phyloP scores from a whole-genome alignment of 2,329 filamentous ascomycete species.

The Sclerotinia trifoliorum region DNA sequence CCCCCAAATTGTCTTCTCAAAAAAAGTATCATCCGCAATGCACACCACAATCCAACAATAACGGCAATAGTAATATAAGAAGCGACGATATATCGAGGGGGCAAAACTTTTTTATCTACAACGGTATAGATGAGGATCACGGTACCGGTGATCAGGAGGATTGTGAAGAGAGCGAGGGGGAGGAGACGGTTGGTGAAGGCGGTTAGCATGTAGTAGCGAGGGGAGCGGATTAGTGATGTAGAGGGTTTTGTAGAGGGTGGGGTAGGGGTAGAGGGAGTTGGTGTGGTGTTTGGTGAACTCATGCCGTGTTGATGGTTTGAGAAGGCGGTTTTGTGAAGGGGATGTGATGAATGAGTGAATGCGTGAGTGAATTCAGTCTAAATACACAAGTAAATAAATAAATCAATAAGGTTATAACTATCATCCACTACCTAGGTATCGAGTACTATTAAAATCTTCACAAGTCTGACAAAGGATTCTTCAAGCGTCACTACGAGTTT shows the following conservation, averaged over 20 bases:
- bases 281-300: neutral
- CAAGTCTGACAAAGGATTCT: neutral
- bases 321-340: neutral
- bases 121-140: constrained; percentile 7
- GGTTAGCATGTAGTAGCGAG: neutral
- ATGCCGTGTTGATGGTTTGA: neutral
- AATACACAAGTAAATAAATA: too few relatives aligned
- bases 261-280: neutral
- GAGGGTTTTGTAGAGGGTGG: neutral
- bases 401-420: too few relatives aligned
- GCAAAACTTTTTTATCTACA: neutral
- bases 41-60: neutral
- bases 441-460: neutral
- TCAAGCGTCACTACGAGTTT: neutral
- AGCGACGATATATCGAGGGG: neutral
- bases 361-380: too few relatives aligned
- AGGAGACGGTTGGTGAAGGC: neutral
- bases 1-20: neutral
- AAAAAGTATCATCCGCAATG: neutral
- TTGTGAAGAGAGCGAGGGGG: neutral
- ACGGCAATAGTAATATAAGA: neutral
- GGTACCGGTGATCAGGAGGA: neutral
- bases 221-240: neutral
- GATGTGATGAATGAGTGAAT: neutral
- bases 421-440: neutral